A percentile compares a stretch with the other conserved stretches of the same genome.
phyloP scores from a whole-genome alignment of 2,329 filamentous ascomycete species.

The Hypoxylon sp. region DNA sequence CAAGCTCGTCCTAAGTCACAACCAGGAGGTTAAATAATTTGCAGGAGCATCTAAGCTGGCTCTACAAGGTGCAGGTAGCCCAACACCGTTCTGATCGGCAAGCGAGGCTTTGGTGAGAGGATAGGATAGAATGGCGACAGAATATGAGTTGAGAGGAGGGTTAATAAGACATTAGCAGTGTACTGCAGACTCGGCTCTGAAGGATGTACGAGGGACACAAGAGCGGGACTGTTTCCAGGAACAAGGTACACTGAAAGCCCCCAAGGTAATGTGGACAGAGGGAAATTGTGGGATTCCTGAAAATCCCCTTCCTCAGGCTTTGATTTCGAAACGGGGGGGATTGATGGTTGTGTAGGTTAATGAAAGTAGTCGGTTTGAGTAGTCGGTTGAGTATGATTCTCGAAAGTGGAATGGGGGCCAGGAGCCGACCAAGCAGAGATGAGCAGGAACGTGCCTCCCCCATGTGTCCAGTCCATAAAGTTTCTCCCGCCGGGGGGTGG shows the following conservation, averaged over 20 bases:
- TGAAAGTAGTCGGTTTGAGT: background rate
- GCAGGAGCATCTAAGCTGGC: slow-evolving; percentile 40
- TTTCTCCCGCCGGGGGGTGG: slow-evolving; percentile 34
- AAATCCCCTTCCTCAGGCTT: slow-evolving; percentile 8
- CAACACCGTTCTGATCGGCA: slow-evolving; percentile 22
- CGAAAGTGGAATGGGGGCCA: slow-evolving; percentile 41
- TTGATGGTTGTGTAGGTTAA: slow-evolving; percentile 18
- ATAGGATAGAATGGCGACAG: slow-evolving; percentile 14
- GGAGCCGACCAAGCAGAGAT: slow-evolving; percentile 42
- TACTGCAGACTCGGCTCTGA: slow-evolving; percentile 6
- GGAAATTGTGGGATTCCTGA: slow-evolving; percentile 5
- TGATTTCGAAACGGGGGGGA: slow-evolving; percentile 7
- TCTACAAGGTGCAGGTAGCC: slow-evolving; percentile 17
- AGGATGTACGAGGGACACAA: slow-evolving; percentile 8
- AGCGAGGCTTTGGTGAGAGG: slow-evolving; percentile 22
- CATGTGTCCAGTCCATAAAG: slow-evolving; percentile 28
- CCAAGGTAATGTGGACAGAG: background rate
- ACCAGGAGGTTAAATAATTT: slow-evolving; percentile 45
- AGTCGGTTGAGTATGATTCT: slow-evolving; percentile 38
- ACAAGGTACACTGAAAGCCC: background rate
- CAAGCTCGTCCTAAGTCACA: slow-evolving; percentile 36
- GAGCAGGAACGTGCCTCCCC: slow-evolving; percentile 44
- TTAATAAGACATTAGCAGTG: slow-evolving; percentile 26
- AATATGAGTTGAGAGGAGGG: slow-evolving; percentile 9
- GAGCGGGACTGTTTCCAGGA: slow-evolving; percentile 10